Conservation (phyloP, 2,329 filamentous ascomycete species). For the Phyllosticta citribraziliensis region DNA sequence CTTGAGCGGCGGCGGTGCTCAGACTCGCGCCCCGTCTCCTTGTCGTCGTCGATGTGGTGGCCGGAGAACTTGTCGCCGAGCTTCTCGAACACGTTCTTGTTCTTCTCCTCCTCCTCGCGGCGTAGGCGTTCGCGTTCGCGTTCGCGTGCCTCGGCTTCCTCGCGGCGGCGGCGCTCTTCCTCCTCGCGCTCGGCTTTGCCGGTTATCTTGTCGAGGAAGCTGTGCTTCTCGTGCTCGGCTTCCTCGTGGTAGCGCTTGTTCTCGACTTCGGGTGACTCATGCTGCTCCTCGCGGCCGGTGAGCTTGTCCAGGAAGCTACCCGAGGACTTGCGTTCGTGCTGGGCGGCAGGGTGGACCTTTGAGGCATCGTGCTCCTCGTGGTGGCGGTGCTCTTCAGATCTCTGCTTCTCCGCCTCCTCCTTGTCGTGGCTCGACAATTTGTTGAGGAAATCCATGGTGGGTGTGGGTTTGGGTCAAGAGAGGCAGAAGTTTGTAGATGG, state of each 20-base stretch:
- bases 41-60: slow-evolving; percentile 2
- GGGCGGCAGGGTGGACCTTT: slow-evolving; percentile 7
- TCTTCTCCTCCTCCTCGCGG: slow-evolving; percentile 2
- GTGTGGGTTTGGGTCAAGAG: neutral
- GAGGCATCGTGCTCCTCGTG: slow-evolving; percentile 6
- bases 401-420: neutral
- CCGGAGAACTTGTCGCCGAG: neutral
- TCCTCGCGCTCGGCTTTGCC: slow-evolving; percentile 9
- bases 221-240: slow-evolving; percentile 7
- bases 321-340: slow-evolving; percentile 6
- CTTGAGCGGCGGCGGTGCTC: neutral
- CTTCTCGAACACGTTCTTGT: slow-evolving; percentile 6
- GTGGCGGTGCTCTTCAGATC: neutral
- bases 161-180: slow-evolving; percentile 1
- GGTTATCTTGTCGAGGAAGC: slow-evolving; percentile 8
- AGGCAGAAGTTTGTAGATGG: neutral
- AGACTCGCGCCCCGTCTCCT: neutral
- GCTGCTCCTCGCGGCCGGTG: slow-evolving; percentile 3
- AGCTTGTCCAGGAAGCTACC: slow-evolving; percentile 7
- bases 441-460: slow-evolving; percentile 7
- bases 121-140: slow-evolving; percentile 5
- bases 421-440: slow-evolving; percentile 2
- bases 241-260: slow-evolving; percentile 7
- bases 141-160: slow-evolving; percentile 2
- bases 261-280: slow-evolving; percentile 8